Base-by-base conservation (phyloP, 176 grass and related monocot genomes). In the Pontederia paniculata region DNA sequence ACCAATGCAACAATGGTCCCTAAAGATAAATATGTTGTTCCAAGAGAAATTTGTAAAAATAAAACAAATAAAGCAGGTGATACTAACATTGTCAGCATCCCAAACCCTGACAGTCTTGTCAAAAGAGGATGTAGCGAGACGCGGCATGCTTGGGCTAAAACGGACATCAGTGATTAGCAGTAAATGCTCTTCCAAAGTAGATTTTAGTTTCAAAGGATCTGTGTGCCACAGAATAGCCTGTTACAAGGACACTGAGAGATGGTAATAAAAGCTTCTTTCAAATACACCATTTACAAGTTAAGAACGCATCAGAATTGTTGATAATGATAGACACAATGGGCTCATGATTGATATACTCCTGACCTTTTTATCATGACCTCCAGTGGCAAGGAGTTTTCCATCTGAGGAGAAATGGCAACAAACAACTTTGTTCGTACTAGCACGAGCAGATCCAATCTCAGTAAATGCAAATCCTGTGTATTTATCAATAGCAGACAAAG, bases 281-380 rank as follows among this genome's bases (percentile, higher is more conserved):
- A 37, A 37, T 37, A 6, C 7, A 37, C 28, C 28, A 37, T 37
- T 37, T 37, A 37, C 1, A 37, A 37, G 28, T 37, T 37, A 2
- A 37, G 28, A 37, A 37, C 28, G 7, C 28, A 37, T 37, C 7
- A 37, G 28, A 2, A 37, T 37, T 37, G 28, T n/a, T n/a, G 14
- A 46, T 5, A 23, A 15, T 63, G 10, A 23, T 11, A 47, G 47
- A 17, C 15, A 5, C 28, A 21, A 23, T 63, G 19, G 57, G 17
- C 1, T 10, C 6, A 12, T 7, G 10, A 63, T 48, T 44, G 47
- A 23, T 22, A 47, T 63, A 14, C 37, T 47, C 22, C 47, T 63
- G 12, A 99, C 94, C 94, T 99, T 99, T 70, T 95, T 95, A 80
- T 95, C 89, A 72, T 95, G 89, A 46, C 89, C 89, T 55, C 89